Base-by-base conservation (phyloP, 2,329 filamentous ascomycete species). In the Verticillium albo-atrum region DNA sequence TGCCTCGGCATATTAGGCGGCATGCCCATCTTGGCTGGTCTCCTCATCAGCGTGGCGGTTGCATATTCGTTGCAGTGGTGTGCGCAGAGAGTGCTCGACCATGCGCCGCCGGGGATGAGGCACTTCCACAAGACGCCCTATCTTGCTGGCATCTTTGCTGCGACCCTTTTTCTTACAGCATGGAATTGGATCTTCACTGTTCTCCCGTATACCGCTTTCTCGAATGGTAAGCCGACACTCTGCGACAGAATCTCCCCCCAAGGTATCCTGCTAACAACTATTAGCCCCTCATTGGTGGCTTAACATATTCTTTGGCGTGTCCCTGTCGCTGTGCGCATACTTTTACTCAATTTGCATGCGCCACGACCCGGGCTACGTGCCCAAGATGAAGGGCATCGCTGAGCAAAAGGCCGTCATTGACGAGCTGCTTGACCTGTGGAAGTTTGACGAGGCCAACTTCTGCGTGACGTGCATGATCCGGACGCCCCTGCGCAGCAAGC, bases 401-500 rank as follows among this genome's bases (percentile, higher is more conserved):
- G 90, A 96, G 72, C 94, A 97, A 73, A 92, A 94, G 73, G 87
- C 88, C 47, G 88, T 90, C 60, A 96, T 99, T 66, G 90, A 96
- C 64, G 91, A 97, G 65, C 82, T 99, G 7, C 83, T 99, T 63
- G 83, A 86, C 60, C 72, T 87, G 65, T 95, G 92, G 87, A 95
- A 92, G 69, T 99, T 94, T 72, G 93, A 99, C 70, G 94, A 97
- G 71, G 81, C 88, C 62, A 94, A 97, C 72, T 99, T 98, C 70
- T 99, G 95, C 73, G 88, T 96, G 28, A 86, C 86, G 54, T 99
- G 95, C 77, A 96, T 98, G 93, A 91, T 96, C 66, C 86, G 94
- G 58, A 94, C 90, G 65, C 95, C 95, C 3, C 77, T 99, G 62
- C 86, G 95, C 65, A 97, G 93, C 77, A 99, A 98, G 79, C 95